A percentile compares a stretch with the other conserved stretches of the same genome.
phyloP scores from a whole-genome alignment of 2,329 filamentous ascomycete genomes.

The Fusarium nelsonii region DNA sequence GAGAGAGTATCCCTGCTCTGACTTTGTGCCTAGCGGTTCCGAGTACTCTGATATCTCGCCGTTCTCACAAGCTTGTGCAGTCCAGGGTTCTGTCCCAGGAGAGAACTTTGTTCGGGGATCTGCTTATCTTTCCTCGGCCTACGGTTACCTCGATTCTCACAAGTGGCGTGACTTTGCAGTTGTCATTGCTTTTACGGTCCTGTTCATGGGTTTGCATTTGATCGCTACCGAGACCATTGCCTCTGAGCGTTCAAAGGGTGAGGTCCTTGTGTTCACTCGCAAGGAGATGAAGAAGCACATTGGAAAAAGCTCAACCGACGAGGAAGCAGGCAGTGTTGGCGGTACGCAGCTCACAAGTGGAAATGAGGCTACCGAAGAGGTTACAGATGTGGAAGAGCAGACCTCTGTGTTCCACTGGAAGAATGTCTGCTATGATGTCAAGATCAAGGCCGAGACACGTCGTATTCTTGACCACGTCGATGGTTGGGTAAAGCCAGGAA shows the following conservation, averaged over 20 bases:
- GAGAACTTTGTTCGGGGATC: slow-evolving; percentile 34
- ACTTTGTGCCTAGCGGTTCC: slow-evolving; percentile 49
- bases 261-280: slow-evolving; percentile 42
- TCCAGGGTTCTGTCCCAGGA: slow-evolving; percentile 28
- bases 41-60: slow-evolving; percentile 23
- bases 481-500: slow-evolving; percentile 80
- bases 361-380: slow-evolving; percentile 53
- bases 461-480: slow-evolving; percentile 77
- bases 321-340: slow-evolving; percentile 8
- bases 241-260: slow-evolving; percentile 42
- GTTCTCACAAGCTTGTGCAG: slow-evolving; percentile 20
- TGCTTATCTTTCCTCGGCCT: slow-evolving; percentile 28
- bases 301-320: slow-evolving; percentile 63
- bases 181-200: slow-evolving; percentile 37
- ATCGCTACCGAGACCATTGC: slow-evolving; percentile 37
- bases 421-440: slow-evolving; percentile 78
- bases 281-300: slow-evolving; percentile 38
- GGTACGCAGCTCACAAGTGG: slow-evolving; percentile 67
- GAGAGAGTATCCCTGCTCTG: slow-evolving; percentile 61
- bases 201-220: slow-evolving; percentile 40
- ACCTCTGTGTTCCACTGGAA: slow-evolving; percentile 73
- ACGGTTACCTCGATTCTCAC: slow-evolving; percentile 34
- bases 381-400: slow-evolving; percentile 39
- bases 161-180: slow-evolving; percentile 42
- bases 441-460: slow-evolving; percentile 72